Evolutionary conservation across 2,329 filamentous ascomycete species (phyloP).

Genomic region (Onygenales sp.): DNA sequence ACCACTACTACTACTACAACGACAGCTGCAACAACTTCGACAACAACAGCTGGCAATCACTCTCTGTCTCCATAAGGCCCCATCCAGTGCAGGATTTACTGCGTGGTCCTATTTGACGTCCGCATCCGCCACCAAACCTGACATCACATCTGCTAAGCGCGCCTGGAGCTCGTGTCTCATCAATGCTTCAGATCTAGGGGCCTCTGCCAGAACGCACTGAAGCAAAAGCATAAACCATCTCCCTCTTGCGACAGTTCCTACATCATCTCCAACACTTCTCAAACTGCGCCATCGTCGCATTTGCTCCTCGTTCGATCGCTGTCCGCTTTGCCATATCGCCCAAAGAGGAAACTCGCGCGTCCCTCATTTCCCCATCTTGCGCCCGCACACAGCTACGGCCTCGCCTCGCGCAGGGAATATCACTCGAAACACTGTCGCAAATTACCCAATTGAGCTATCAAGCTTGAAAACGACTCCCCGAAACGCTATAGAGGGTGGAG

Average conservation of each 20-base stretch:
- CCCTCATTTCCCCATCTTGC: not conserved
- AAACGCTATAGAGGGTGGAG: not conserved
- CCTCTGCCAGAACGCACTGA: not conserved
- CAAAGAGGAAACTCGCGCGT: not conserved
- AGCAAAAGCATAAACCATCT: not conserved
- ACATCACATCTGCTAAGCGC: not conserved
- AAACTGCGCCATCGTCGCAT: constrained; percentile 1
- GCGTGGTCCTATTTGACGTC: not conserved
- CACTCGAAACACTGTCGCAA: not conserved
- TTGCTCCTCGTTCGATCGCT: not conserved
- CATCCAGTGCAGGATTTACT: not conserved
- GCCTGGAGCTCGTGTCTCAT: constrained; percentile 1
- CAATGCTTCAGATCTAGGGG: constrained; percentile 1
- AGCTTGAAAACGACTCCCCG: not conserved
- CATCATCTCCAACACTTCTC: not conserved
- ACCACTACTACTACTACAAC: not conserved
- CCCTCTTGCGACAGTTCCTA: not conserved
- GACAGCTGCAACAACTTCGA: not conserved
- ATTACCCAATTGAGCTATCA: not conserved
- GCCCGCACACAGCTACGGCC: not conserved
- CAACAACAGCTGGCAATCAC: not conserved
- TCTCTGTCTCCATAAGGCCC: not conserved
- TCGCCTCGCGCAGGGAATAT: not conserved
- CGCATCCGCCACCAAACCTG: not conserved
- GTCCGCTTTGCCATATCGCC: not conserved